A percentile compares a stretch with the other conserved stretches of the same genome.
These are phyloP conservation scores for Trichoderma brevicompactum DNA, from an alignment of 2,329 filamentous ascomycete genomes.

Conservation along the genomic window DNA sequence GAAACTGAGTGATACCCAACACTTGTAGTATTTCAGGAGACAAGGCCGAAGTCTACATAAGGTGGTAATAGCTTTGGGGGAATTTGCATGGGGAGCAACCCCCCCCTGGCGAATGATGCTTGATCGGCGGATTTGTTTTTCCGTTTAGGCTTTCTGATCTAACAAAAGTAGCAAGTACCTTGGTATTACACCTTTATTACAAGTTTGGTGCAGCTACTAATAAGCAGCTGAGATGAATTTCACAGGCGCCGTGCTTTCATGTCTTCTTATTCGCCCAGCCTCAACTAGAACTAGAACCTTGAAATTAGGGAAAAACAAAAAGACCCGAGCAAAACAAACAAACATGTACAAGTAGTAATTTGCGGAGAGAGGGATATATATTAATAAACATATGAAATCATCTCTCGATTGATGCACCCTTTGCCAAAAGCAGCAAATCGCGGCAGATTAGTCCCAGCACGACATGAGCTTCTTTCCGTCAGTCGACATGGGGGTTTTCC, in stretches of 20 bases:
- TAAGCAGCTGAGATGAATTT: too few species aligned
- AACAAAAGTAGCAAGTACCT: not conserved
- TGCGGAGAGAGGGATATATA: too few species aligned
- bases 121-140: conserved; percentile 22
- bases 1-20: not conserved
- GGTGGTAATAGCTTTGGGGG: not conserved
- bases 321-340: too few species aligned
- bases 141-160: not conserved
- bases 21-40: not conserved
- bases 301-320: not conserved
- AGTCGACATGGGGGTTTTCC: not conserved
- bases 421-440: not conserved
- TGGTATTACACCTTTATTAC: not conserved
- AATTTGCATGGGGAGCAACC: not conserved
- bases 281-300: too few species aligned
- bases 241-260: too few species aligned
- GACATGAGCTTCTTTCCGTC: not conserved
- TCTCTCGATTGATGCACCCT: not conserved
- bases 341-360: too few species aligned
- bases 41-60: conserved; percentile 9
- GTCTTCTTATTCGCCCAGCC: too few species aligned
- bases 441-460: not conserved
- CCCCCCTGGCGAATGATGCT: not conserved
- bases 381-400: too few species aligned
- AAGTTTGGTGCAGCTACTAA: too few species aligned